These are phyloP conservation scores for Magnaporthiopsis rhizophila DNA, from an alignment of 2,329 filamentous ascomycete species.

Conservation along the genomic window DNA sequence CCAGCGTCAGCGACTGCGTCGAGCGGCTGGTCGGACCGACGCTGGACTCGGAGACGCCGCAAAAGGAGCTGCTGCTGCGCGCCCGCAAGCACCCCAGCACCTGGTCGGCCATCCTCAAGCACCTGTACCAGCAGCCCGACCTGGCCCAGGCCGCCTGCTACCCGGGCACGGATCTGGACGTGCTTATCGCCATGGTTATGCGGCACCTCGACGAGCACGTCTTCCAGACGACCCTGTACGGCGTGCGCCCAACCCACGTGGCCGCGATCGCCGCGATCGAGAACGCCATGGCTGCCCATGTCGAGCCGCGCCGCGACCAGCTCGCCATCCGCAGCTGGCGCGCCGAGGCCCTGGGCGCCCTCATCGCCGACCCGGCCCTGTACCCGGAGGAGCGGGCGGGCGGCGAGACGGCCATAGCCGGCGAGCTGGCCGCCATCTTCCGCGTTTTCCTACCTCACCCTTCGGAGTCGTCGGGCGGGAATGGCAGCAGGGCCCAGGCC, in stretches of 20 bases:
- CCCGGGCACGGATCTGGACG: slow-evolving; percentile 30
- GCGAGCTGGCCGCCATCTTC: slow-evolving; percentile 21
- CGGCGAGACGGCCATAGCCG: slow-evolving; percentile 19
- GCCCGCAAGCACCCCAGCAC: slow-evolving; percentile 19
- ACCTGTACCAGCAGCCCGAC: slow-evolving; percentile 22
- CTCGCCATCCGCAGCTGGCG: slow-evolving; percentile 29
- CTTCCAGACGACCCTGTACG: slow-evolving; percentile 26
- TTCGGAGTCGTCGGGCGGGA: too few relatives aligned
- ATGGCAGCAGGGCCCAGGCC: too few relatives aligned
- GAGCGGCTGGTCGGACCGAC: slow-evolving; percentile 24
- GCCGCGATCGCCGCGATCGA: slow-evolving; percentile 26
- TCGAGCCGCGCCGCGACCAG: slow-evolving; percentile 26
- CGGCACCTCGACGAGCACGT: slow-evolving; percentile 27
- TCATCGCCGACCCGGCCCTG: slow-evolving; percentile 22
- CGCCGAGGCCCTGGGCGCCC: slow-evolving; percentile 27
- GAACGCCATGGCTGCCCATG: slow-evolving; percentile 24
- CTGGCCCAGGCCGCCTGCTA: slow-evolving; percentile 23
- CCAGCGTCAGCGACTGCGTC: slow-evolving; percentile 27
- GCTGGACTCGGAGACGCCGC: slow-evolving; percentile 19
- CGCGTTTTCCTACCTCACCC: slow-evolving; percentile 16
- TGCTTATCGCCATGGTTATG: slow-evolving; percentile 26
- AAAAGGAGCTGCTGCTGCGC: slow-evolving; percentile 14
- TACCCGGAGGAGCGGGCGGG: slow-evolving; percentile 19
- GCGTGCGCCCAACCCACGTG: slow-evolving; percentile 15
- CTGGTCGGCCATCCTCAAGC: slow-evolving; percentile 18